Evolutionary conservation across 371 early-diverging fungal species (phyloP).

Genomic region (Sporodiniella umbellata): DNA sequence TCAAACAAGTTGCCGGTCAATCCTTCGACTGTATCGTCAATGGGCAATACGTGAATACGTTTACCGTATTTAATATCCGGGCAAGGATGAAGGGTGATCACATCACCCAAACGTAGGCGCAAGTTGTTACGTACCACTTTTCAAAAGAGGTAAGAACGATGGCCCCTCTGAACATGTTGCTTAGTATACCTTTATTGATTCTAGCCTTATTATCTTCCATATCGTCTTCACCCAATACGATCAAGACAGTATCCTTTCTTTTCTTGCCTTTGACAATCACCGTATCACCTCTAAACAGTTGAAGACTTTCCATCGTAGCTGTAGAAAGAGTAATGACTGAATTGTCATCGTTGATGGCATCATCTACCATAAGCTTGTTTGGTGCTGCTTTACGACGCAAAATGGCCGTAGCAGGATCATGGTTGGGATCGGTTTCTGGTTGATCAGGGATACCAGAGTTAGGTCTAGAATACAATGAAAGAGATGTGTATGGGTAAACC

Average conservation of each 20-base stretch:
- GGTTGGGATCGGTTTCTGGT: slow-evolving; percentile 51
- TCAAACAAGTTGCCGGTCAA: slow-evolving; percentile 97
- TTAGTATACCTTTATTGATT: slow-evolving; percentile 94
- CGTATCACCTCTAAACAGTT: slow-evolving; percentile 94
- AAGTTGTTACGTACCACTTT: slow-evolving; percentile 98
- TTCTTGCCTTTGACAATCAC: slow-evolving; percentile 98
- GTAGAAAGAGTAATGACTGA: slow-evolving; percentile 89
- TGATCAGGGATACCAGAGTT: slow-evolving; percentile 44
- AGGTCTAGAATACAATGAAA: slow-evolving; percentile 22
- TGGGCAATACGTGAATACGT: slow-evolving; percentile 95
- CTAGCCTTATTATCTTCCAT: slow-evolving; percentile 91
- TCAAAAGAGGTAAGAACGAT: too few species aligned
- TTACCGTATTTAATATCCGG: slow-evolving; percentile 96
- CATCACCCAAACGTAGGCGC: slow-evolving; percentile 96
- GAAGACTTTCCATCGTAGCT: slow-evolving; percentile 90
- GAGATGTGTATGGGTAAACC: not conserved
- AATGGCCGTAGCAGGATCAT: slow-evolving; percentile 92
- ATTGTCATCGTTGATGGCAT: slow-evolving; percentile 95
- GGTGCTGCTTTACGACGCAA: slow-evolving; percentile 93
- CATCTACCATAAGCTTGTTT: slow-evolving; percentile 97
- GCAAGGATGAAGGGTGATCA: slow-evolving; percentile 95
- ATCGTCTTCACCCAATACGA: slow-evolving; percentile 89
- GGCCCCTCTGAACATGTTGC: too few species aligned
- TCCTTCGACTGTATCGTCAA: slow-evolving; percentile 98
- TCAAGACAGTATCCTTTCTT: slow-evolving; percentile 95